These are phyloP conservation scores for Malania oleifera DNA, from an alignment of 164 flowering plant species.

Conservation along the genomic window DNA sequence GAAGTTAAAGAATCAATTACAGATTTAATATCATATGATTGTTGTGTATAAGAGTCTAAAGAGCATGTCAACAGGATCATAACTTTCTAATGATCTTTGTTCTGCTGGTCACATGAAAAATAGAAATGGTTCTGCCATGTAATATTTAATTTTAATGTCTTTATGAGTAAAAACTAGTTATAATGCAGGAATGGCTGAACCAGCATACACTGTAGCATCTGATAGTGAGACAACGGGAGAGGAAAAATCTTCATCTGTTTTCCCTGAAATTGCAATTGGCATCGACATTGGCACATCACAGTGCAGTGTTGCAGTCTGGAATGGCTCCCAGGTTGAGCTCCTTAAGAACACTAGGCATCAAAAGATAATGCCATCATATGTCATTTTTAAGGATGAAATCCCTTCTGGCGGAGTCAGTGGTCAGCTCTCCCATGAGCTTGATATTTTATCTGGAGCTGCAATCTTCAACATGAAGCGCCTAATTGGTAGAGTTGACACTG, in stretches of 20 bases:
- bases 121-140: neutral
- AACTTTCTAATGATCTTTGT: too few species aligned
- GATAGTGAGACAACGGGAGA: constrained; percentile 77
- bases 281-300: constrained; percentile 88
- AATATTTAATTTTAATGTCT: neutral
- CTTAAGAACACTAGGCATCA: constrained; percentile 67
- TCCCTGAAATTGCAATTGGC: constrained; percentile 74
- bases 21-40: too few species aligned
- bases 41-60: too few species aligned
- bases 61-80: too few species aligned
- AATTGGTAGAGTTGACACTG: constrained; percentile 83
- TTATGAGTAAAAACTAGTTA: neutral
- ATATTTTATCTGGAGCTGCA: constrained; percentile 75
- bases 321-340: constrained; percentile 70
- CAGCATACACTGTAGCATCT: constrained; percentile 74
- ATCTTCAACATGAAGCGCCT: constrained; percentile 88
- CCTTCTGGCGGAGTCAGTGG: constrained; percentile 67
- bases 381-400: constrained; percentile 63
- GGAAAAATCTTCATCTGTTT: constrained; percentile 42
- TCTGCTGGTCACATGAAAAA: too few species aligned
- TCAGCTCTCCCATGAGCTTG: constrained; percentile 52
- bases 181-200: constrained; percentile 69
- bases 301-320: constrained; percentile 86
- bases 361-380: constrained; percentile 61
- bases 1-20: too few species aligned